Evolutionary conservation across 768 basidiomycete genomes (phyloP), one percentile per base, ranked within the genome.

Genomic region (Hysterangium stoloniferum): DNA sequence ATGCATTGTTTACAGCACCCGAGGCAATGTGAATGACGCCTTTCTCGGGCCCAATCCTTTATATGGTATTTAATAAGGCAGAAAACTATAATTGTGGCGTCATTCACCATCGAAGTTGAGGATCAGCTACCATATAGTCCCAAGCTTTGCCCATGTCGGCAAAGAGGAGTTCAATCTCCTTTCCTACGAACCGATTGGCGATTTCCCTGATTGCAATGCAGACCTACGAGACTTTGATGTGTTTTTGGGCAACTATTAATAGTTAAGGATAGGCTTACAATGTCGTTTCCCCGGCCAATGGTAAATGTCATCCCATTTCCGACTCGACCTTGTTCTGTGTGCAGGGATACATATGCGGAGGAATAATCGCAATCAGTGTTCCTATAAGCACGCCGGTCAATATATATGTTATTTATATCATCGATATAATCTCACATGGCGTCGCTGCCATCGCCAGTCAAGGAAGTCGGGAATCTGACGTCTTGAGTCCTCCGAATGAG

Each of bases 241-340:
- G 22, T 31, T 48, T 2, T 6, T 47, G 13, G 22, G 22, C 1
- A 32, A 29, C 9, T 20, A 24, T 17, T 4, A 13, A n/a, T 4
- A 15, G 25, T 15, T 8, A 12, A 6, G 34, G 41, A 28, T 9
- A 24, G 3, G 27, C 20, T 35, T 31, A 87, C 94, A 55, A 96
- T 91, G 54, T 98, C 95, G 61, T 93, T 97, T 24, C 93, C 94
- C 35, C 93, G 82, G 0, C 91, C 91, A 57, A 91, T 93, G 11
- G 91, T 93, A 64, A 94, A 94, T 3, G 91, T 91, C 90, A 92
- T 90, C 48, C 90, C 91, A 58, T 91, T 81, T n/a, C 93, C 90
- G 42, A 82, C 75, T 41, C 94, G 79, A 46, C 80, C 74, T 15
- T 84, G 73, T 35, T 68, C 59, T 3, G 87, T 94, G 56, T 77